Base-by-base conservation (phyloP, 2,329 filamentous ascomycete genomes). In the Clarireedia monteithiana region DNA sequence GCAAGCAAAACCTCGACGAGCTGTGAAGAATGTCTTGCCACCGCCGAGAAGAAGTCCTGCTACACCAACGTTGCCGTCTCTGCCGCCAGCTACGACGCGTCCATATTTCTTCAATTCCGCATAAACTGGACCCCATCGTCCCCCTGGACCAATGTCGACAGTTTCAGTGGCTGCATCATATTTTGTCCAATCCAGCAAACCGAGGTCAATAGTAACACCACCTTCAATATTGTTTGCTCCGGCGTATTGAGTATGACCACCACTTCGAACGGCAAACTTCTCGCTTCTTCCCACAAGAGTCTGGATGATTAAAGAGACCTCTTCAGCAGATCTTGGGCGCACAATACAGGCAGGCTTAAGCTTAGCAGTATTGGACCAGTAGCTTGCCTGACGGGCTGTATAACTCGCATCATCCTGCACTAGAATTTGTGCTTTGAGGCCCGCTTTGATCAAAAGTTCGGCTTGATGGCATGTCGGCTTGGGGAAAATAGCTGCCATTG, bases 191-290 rank as follows among this genome's bases (percentile, higher is more conserved):
- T 58, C 59, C 38, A 63, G 17, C 12, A 42, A 47, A 10, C 50
- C 46, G 23, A 62, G 24, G 53, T 61, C 58, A 50, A 63, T 58
- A 12, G 56, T 55, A 14, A 64, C 53, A 5, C 62, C 62, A 6
- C 53, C 59, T 17, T 60, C 46, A 17, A 57, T 60, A 34, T 58
- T 63, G 5, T 59, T 58, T 6, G 42, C 49, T 1, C 58, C 59
- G 14, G 48, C 42, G 17, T 55, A 59, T 12, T 55, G 30, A 30
- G 45, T 55, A 58, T 75, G 73, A 2, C 74, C 71, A n/a, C 71
- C 72, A 51, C 69, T 70, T 59, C 71, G 70, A 55, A 71, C 67
- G 9, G 71, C 67, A 61, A 73, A 73, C 34, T 51, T 17, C 17
- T 39, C 36, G 40, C 55, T 56, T n/a, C 52, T n/a, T 9, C 39